Evolutionary conservation across 805 yeast species (phyloP).

Genomic region (Trichomonascus vanleenenianus): DNA sequence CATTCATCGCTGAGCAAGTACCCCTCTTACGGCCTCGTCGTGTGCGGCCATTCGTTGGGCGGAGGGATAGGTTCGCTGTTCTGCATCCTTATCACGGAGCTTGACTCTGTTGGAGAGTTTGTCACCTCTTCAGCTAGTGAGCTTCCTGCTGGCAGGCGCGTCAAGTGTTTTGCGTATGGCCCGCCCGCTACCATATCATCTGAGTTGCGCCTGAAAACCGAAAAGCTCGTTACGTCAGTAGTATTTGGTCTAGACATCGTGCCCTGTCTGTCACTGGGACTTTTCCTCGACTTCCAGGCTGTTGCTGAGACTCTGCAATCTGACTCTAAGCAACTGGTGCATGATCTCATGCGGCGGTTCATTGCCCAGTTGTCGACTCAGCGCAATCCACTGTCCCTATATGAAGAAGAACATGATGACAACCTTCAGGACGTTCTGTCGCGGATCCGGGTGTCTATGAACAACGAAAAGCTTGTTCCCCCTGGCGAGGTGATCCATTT

Average conservation of each 20-base stretch:
- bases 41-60: constrained; percentile 31
- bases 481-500: constrained; percentile 30
- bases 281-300: constrained; percentile 25
- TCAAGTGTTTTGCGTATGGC: constrained; percentile 28
- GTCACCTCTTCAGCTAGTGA: constrained; percentile 16
- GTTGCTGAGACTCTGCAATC: constrained; percentile 23
- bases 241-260: constrained; percentile 29
- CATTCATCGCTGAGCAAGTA: constrained; percentile 19
- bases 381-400: constrained; percentile 14
- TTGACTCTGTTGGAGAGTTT: constrained; percentile 13
- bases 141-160: constrained; percentile 23
- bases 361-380: constrained; percentile 22
- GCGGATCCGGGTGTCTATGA: constrained; percentile 25
- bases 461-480: constrained; percentile 28
- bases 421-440: constrained; percentile 23
- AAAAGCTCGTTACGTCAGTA: constrained; percentile 24
- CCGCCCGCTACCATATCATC: constrained; percentile 27
- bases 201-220: constrained; percentile 20
- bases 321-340: constrained; percentile 22
- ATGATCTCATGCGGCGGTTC: constrained; percentile 20
- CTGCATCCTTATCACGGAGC: constrained; percentile 22
- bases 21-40: constrained; percentile 25
- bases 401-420: constrained; percentile 20
- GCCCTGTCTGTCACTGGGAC: constrained; percentile 28
- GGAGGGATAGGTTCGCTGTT: constrained; percentile 29